phyloP scores from a whole-genome alignment of 441 rosid genomes.

The Gossypium davidsonii region DNA sequence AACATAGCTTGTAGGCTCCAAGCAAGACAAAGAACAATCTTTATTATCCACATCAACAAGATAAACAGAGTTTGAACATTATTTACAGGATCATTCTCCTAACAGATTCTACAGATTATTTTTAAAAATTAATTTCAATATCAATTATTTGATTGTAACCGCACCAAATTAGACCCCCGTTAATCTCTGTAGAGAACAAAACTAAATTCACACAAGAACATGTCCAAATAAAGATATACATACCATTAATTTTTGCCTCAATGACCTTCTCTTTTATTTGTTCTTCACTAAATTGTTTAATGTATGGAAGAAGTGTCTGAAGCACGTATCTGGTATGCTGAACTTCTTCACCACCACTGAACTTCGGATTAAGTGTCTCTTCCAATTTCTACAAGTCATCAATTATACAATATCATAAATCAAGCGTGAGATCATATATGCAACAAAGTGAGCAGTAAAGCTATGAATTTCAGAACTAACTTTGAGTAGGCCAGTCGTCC shows the following conservation, averaged over 20 bases:
- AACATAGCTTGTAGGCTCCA: background rate
- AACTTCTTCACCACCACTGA: conserved; percentile 12
- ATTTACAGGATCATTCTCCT: background rate
- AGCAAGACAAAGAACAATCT: background rate
- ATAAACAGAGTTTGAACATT: background rate
- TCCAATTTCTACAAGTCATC: conserved; percentile 8
- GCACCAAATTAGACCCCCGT: background rate
- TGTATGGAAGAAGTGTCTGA: conserved; percentile 32
- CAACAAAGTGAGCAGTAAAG: background rate
- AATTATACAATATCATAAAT: background rate
- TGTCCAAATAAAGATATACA: background rate
- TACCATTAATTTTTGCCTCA: conserved; percentile 45
- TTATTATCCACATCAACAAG: background rate
- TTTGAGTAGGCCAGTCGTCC: conserved; percentile 24
- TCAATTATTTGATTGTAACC: background rate
- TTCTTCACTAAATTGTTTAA: conserved; percentile 33
- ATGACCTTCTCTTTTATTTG: conserved; percentile 38
- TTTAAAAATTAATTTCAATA: background rate
- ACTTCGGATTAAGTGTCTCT: background rate
- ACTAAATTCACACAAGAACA: background rate
- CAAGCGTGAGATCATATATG: background rate
- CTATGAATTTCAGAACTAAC: conserved; percentile 20
- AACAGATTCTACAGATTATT: background rate
- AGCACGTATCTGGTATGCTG: conserved; percentile 29
- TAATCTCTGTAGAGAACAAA: background rate